Percentiles rank a stretch among this genome's conserved stretches.
Conservation (phyloP, 768 basidiomycete genomes). For the Tulasnella sp. region DNA sequence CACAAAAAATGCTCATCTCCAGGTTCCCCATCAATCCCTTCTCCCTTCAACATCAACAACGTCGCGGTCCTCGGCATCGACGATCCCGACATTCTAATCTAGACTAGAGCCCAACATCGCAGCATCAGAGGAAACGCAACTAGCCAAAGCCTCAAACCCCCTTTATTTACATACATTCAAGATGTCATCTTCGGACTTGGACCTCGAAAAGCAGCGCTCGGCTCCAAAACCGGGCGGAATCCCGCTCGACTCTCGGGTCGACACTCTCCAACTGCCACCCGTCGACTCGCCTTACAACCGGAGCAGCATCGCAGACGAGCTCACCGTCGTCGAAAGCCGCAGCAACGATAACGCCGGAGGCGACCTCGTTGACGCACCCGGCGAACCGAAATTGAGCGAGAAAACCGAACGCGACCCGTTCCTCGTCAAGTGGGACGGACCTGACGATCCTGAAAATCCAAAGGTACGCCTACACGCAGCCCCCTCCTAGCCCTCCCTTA, state of each 20-base stretch:
- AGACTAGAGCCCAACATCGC: not conserved
- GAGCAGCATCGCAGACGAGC: constrained; percentile 16
- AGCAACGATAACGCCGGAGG: not conserved
- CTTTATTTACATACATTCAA: not conserved
- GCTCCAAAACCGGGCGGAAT: not conserved
- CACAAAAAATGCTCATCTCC: not conserved
- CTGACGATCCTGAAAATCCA: constrained; percentile 28
- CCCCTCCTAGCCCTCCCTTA: not conserved
- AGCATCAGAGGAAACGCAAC: too few relatives aligned
- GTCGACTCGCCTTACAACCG: constrained; percentile 2
- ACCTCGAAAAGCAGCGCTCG: not conserved
- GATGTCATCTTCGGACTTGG: not conserved
- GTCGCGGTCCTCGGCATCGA: not conserved
- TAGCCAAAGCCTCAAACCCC: not conserved
- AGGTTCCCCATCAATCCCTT: not conserved
- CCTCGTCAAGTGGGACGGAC: constrained; percentile 28
- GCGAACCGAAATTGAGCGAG: constrained; percentile 16
- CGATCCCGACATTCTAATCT: not conserved
- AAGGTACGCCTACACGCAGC: not conserved
- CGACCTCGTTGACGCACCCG: constrained; percentile 18
- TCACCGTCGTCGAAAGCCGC: constrained; percentile 20
- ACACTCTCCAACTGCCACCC: not conserved
- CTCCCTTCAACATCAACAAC: not conserved
- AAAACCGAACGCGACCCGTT: constrained; percentile 1
- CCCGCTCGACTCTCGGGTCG: not conserved